A percentile compares a stretch with the other conserved stretches of the same genome.
Conservation (phyloP, 1,139 yeast genomes). For the Zygosaccharomyces sapae region DNA sequence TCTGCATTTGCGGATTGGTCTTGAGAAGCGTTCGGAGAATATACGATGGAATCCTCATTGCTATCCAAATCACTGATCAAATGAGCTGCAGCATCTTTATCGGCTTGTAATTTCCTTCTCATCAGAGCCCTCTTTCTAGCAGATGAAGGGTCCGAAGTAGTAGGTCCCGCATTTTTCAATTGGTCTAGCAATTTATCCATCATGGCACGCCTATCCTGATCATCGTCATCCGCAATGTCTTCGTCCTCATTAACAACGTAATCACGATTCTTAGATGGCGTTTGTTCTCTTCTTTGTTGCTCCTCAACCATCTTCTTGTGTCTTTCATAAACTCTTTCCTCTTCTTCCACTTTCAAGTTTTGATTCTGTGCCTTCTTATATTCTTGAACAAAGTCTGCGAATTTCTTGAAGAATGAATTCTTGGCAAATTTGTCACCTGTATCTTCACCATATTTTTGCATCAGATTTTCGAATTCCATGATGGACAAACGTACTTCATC, state of each 20-base stretch:
- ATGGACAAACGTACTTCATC: constrained; percentile 63
- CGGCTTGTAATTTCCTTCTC: constrained; percentile 53
- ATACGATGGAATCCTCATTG: constrained; percentile 30
- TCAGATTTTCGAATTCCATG: constrained; percentile 62
- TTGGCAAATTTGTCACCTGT: constrained; percentile 63
- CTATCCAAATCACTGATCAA: constrained; percentile 24
- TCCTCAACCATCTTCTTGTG: constrained; percentile 58
- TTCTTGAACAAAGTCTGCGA: constrained; percentile 60
- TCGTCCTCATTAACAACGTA: constrained; percentile 10
- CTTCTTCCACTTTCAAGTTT: constrained; percentile 66
- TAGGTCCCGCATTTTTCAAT: constrained; percentile 68
- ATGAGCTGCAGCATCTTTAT: constrained; percentile 26
- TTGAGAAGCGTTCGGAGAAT: constrained; percentile 21
- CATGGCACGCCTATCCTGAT: constrained; percentile 47
- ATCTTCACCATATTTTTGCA: constrained; percentile 78
- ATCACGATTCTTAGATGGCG: neutral
- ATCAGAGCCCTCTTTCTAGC: constrained; percentile 81
- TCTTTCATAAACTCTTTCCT: constrained; percentile 59
- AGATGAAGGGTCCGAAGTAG: constrained; percentile 68
- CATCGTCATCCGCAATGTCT: constrained; percentile 27
- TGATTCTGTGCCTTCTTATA: constrained; percentile 63
- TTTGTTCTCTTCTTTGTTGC: constrained; percentile 30
- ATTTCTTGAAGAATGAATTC: constrained; percentile 63
- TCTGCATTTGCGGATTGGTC: constrained; percentile 19
- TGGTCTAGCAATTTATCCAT: constrained; percentile 73